phyloP scores from a whole-genome alignment of 2,329 filamentous ascomycete species.

The Cadophora gregata region DNA sequence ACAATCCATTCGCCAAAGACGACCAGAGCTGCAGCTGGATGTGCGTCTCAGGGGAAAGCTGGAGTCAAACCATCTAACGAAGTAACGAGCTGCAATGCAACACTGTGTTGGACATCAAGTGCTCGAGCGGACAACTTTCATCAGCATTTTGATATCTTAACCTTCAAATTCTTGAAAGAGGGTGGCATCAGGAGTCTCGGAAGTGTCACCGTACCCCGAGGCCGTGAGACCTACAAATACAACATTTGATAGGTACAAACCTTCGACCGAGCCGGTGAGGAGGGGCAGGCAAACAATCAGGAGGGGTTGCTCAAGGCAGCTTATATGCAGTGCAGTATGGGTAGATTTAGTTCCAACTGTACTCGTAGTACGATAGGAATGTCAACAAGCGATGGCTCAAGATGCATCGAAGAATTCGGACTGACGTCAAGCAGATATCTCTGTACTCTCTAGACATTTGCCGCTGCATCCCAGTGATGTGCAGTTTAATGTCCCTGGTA shows the following conservation, averaged over 20 bases:
- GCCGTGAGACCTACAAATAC: neutral
- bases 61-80: neutral
- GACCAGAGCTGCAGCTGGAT: slow-evolving; percentile 5
- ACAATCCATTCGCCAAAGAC: slow-evolving; percentile 10
- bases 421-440: neutral
- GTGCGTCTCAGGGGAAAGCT: slow-evolving; percentile 3
- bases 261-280: neutral
- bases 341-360: neutral
- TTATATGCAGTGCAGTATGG: too few relatives aligned
- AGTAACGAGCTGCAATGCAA: slow-evolving; percentile 13
- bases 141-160: slow-evolving; percentile 3
- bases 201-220: slow-evolving; percentile 6
- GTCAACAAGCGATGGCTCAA: neutral
- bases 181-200: neutral
- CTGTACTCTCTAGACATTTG: neutral
- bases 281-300: neutral
- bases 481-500: neutral
- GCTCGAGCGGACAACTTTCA: neutral
- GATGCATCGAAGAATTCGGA: neutral
- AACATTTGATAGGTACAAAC: neutral
- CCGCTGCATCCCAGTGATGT: neutral
- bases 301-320: neutral
- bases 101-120: neutral
- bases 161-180: too few relatives aligned
- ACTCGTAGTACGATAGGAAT: neutral